Percentiles rank a stretch among this genome's conserved stretches.
Conservation (phyloP, 805 yeast genomes). For the Wickerhamomyces tratensis region DNA sequence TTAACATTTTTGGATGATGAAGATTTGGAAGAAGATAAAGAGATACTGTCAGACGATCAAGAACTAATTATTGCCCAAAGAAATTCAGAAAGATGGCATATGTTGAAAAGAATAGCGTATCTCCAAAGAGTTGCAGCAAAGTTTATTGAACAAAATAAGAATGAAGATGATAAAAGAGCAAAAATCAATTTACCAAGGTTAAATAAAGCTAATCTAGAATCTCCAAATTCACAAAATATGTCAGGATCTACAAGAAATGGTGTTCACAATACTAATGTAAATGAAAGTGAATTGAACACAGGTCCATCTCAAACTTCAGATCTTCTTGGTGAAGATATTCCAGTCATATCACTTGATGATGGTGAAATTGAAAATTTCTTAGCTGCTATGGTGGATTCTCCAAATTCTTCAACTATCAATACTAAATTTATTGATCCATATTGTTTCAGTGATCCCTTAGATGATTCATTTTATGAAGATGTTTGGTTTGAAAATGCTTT, state of each 20-base stretch:
- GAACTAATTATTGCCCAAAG: slow-evolving; percentile 29
- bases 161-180: slow-evolving; percentile 26
- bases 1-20: slow-evolving; percentile 43
- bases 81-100: slow-evolving; percentile 55
- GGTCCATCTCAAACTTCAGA: too few relatives aligned
- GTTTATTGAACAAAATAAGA: slow-evolving; percentile 28
- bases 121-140: slow-evolving; percentile 57
- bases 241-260: too few relatives aligned
- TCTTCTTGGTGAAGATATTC: slow-evolving; percentile 18
- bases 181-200: slow-evolving; percentile 8
- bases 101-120: slow-evolving; percentile 63
- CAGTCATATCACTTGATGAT: slow-evolving; percentile 34
- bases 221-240: too few relatives aligned
- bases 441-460: slow-evolving; percentile 78
- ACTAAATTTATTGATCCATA: slow-evolving; percentile 73
- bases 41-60: slow-evolving; percentile 24
- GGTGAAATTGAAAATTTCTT: slow-evolving; percentile 32
- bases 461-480: slow-evolving; percentile 75
- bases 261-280: too few relatives aligned
- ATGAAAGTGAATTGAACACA: too few relatives aligned
- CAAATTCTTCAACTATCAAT: slow-evolving; percentile 17
- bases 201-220: too few relatives aligned
- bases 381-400: slow-evolving; percentile 27
- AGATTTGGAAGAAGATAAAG: slow-evolving; percentile 19
- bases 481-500: slow-evolving; percentile 77